Evolutionary conservation across 1,139 yeast species (phyloP).

Genomic region (Yueomyces sp.): DNA sequence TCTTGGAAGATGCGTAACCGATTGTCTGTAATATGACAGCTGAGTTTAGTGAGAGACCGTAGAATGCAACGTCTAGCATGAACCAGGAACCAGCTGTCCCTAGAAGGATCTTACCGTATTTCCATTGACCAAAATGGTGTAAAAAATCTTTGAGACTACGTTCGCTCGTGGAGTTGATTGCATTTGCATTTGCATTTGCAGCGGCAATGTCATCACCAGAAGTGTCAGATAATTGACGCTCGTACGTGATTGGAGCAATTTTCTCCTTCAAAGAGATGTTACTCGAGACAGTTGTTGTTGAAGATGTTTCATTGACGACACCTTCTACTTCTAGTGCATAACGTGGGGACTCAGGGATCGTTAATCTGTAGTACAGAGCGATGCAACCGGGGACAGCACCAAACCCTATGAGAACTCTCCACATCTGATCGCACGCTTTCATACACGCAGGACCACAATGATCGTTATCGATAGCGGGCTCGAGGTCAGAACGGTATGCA

Average conservation of each 20-base stretch:
- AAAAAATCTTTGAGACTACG: conserved; percentile 42
- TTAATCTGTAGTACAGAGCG: conserved; percentile 80
- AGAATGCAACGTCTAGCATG: conserved; percentile 88
- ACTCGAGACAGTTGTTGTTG: not conserved
- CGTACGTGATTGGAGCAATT: not conserved
- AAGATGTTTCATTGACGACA: not conserved
- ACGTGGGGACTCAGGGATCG: conserved; percentile 91
- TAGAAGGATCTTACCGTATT: conserved; percentile 65
- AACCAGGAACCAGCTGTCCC: conserved; percentile 99
- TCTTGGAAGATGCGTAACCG: conserved; percentile 55
- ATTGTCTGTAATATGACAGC: conserved; percentile 74
- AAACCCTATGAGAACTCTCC: conserved; percentile 81
- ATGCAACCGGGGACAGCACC: conserved; percentile 80
- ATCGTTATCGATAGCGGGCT: conserved; percentile 35
- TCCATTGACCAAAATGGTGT: conserved; percentile 76
- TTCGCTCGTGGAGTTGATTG: conserved; percentile 8
- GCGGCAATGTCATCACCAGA: conserved; percentile 32
- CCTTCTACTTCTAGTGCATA: conserved; percentile 48
- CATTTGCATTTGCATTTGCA: conserved; percentile 33
- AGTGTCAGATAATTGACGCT: not conserved
- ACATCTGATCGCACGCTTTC: conserved; percentile 80
- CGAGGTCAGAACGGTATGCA: conserved; percentile 52
- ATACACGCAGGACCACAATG: conserved; percentile 54
- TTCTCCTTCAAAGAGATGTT: not conserved
- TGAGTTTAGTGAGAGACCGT: conserved; percentile 75